Base-by-base conservation (phyloP, 768 basidiomycete species). In the Rickenella mellea region DNA sequence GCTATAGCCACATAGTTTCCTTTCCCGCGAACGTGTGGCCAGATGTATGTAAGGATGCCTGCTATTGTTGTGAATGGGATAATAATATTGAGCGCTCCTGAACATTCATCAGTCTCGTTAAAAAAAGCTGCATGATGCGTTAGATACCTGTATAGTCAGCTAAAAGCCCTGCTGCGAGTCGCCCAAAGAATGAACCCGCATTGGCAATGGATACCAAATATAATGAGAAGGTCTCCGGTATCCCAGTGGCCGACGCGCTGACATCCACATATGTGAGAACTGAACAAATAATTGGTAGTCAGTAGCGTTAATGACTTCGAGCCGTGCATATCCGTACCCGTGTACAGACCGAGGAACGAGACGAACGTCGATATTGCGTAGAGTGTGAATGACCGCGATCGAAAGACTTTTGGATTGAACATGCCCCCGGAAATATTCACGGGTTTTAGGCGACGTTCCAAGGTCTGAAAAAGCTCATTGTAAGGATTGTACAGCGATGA, bases 21-120 rank as follows among this genome's bases (percentile, higher is more conserved):
- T 40, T 70, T 50, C 24, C 55, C 67, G 27, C 51, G 59, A 0
- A 71, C 70, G 53, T 75, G 80, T 1, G 86, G 86, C 88, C 87
- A 90, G 4, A 64, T 64, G 49, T 77, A 78, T 0, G 84, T 83
- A 31, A 80, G 52, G 24, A 76, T 56, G 0, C 71, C 80, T 0
- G 78, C 74, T 1, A 72, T 28, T 14, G 68, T 43, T 1, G 75
- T 79, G 27, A 78, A 76, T 0, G 83, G 79, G 7, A 70, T 71
- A 68, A 87, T 79, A 21, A 82, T 63, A 46, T 81, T 88, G 48
- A 86, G 64, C 0, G 74, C 57, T 12, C 86, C 86, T 24, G 46
- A 36, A n/a, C n/a, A n/a, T n/a, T n/a, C n/a, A n/a, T n/a, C n/a
- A n/a, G n/a, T n/a, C n/a, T n/a, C n/a, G n/a, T n/a, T n/a, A n/a